Base-by-base conservation (phyloP, 2,329 filamentous ascomycete genomes). In the Epichloe gansuensis region DNA sequence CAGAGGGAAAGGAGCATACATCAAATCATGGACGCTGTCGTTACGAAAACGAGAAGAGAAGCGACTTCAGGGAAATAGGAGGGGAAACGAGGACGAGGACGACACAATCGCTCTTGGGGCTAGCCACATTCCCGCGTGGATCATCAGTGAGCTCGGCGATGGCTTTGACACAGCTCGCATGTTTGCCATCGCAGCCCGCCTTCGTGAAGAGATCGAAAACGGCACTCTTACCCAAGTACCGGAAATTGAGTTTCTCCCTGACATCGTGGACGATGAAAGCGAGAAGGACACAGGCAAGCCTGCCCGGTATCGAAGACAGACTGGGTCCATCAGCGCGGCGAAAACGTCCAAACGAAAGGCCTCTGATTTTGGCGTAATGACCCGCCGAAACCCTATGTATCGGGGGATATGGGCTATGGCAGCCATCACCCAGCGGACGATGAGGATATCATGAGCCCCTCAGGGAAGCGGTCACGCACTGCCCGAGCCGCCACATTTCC, bases 31-130 rank as follows among this genome's bases (percentile, higher is more conserved):
- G 78, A 75, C 78, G 1, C 66, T 89, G 6, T 75, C 75, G 5
- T 73, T 83, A 47, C 75, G 83, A 45, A 84, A 83, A 67, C 78
- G 84, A 13, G 83, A 86, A 62, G 73, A 81, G 60, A 73, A 77
- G 58, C 75, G 81, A 4, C 67, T 81, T 7, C 49, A 51, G 35
- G 66, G 68, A 12, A 67, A 67, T 31, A 66, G 62, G 23, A 59
- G 60, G 38, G 46, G 38, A 5, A 41, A 66, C 5, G 64, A 67
- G 4, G 65, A 66, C 0, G 65, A 64, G 3, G 66, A 68, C 1
- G 58, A 61, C 13, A 3, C 28, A 4, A 53, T 48, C 8, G 57
- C 63, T 13, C 62, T 65, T 2, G 58, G 67, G 37, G 65, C 69
- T 11, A 72, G 69, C 3, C 69, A 70, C 4, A 72, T 76, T 0